These are phyloP conservation scores for Mycena sp. DNA, from an alignment of 1,284 basidiomycete genomes.

Conservation along the genomic window DNA sequence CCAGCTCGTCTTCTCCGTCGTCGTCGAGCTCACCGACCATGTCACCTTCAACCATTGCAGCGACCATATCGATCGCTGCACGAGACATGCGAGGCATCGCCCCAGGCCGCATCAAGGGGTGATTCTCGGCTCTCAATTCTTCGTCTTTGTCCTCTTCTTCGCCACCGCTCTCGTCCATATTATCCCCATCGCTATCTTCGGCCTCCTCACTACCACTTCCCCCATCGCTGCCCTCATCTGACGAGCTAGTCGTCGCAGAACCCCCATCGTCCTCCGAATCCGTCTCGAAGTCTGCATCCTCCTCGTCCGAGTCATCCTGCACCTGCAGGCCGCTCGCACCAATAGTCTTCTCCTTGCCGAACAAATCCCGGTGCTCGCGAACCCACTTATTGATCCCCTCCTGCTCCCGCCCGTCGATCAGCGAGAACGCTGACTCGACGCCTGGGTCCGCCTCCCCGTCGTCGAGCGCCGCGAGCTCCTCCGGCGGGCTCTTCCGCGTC, in stretches of 20 bases:
- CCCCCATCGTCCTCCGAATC: slow-evolving; percentile 46
- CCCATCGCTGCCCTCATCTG: slow-evolving; percentile 43
- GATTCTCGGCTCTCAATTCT: slow-evolving; percentile 61
- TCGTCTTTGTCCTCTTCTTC: slow-evolving; percentile 52
- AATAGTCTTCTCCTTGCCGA: slow-evolving; percentile 54
- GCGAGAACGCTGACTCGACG: slow-evolving; percentile 71
- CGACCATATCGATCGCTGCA: slow-evolving; percentile 70
- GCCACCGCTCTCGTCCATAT: slow-evolving; percentile 40
- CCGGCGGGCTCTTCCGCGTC: slow-evolving; percentile 50
- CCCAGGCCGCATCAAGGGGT: slow-evolving; percentile 72
- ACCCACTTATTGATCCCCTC: slow-evolving; percentile 74
- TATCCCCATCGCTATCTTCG: slow-evolving; percentile 41
- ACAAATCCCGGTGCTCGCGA: slow-evolving; percentile 60
- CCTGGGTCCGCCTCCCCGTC: slow-evolving; percentile 52
- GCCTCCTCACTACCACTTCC: slow-evolving; percentile 40
- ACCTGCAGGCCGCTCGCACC: slow-evolving; percentile 26
- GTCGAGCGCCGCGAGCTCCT: slow-evolving; percentile 40
- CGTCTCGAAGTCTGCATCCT: slow-evolving; percentile 57
- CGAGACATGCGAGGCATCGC: slow-evolving; percentile 75
- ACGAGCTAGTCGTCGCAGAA: slow-evolving; percentile 44
- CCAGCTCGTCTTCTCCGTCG: slow-evolving; percentile 44
- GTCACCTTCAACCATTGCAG: slow-evolving; percentile 66
- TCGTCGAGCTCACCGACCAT: slow-evolving; percentile 49
- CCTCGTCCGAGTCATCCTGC: slow-evolving; percentile 54
- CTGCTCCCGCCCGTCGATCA: slow-evolving; percentile 76